These are phyloP conservation scores for Chondrus crispus DNA, from an alignment of 23 red algal species.

Conservation along the genomic window DNA sequence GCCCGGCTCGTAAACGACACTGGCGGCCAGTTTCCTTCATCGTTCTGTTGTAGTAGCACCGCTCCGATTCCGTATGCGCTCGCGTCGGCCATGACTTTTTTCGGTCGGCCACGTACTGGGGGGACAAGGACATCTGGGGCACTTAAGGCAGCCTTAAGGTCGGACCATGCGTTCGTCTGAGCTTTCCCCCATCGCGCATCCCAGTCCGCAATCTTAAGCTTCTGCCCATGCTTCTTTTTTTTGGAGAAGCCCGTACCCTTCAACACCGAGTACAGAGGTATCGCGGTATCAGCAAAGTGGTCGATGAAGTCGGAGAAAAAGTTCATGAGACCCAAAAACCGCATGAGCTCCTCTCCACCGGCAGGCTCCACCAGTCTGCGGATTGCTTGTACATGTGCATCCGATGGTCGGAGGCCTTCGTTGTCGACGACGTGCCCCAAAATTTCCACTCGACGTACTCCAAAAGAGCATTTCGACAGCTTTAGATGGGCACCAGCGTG, in stretches of 20 bases:
- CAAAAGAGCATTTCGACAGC: too few species aligned
- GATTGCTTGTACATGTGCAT: not conserved
- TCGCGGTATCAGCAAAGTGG: not conserved
- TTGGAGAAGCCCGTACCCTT: not conserved
- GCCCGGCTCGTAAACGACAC: not conserved
- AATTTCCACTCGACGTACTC: too few species aligned
- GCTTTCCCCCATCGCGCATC: not conserved
- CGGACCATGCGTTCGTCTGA: not conserved
- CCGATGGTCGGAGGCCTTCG: too few species aligned
- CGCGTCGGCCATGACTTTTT: not conserved
- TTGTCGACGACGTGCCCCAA: too few species aligned
- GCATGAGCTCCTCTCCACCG: not conserved
- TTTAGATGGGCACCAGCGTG: too few species aligned
- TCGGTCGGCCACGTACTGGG: not conserved
- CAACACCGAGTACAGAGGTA: conserved; percentile 17
- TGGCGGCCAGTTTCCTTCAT: not conserved
- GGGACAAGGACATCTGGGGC: not conserved
- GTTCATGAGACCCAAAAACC: conserved; percentile 4
- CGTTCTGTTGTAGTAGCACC: not conserved
- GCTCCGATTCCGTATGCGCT: not conserved
- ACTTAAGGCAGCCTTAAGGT: not conserved
- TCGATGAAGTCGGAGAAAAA: conserved; percentile 8
- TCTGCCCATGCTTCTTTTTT: not conserved
- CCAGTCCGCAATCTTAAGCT: not conserved
- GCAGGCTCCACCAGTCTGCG: not conserved